Evolutionary conservation across 768 basidiomycete genomes (phyloP), one percentile per base, ranked within the genome.

Genomic region (Cyclocybe aegerita): DNA sequence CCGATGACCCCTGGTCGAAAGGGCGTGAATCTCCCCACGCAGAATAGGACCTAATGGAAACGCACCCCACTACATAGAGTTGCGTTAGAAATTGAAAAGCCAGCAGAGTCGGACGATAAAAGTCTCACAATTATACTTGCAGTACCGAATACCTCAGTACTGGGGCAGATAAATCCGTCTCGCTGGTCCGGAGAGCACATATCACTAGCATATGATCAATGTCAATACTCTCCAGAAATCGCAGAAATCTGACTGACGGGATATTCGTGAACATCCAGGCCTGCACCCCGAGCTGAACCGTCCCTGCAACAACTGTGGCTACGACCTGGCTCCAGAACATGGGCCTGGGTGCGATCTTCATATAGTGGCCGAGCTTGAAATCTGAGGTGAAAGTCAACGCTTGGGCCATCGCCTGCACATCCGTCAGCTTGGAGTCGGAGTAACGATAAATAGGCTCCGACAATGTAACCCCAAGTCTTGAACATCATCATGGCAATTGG

Each of bases 401-500:
- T 63, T 78, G 77, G 14, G 72, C 73, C 79, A 83, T 78, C 5
- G 80, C 80, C 71, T 66, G 32, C 1, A n/a, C 31, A 17, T 10
- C 2, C 5, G 9, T 38, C 4, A 10, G 5, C n/a, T n/a, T n/a
- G n/a, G n/a, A n/a, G n/a, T n/a, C n/a, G n/a, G n/a, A n/a, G n/a
- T n/a, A n/a, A n/a, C 34, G 31, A 17, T 39, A 6, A 46, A 60
- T 52, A 33, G 37, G 29, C 40, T 10, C 57, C 39, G 23, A 62
- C 60, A 45, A 81, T 80, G 59, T 81, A 83, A 2, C 78, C 79
- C 76, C 74, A 80, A 11, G 72, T 75, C 70, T 85, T 85, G 73
- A 83, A 84, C 75, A 85, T 76, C 82, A 85, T 84, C 78, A 85
- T 80, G 4, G 85, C 85, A 41, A 85, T 69, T 0, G 83, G 83